A percentile compares a stretch with the other conserved stretches of the same genome.
These are phyloP conservation scores for Tuber borchii DNA, from an alignment of 495 filamentous ascomycete species.

Conservation along the genomic window DNA sequence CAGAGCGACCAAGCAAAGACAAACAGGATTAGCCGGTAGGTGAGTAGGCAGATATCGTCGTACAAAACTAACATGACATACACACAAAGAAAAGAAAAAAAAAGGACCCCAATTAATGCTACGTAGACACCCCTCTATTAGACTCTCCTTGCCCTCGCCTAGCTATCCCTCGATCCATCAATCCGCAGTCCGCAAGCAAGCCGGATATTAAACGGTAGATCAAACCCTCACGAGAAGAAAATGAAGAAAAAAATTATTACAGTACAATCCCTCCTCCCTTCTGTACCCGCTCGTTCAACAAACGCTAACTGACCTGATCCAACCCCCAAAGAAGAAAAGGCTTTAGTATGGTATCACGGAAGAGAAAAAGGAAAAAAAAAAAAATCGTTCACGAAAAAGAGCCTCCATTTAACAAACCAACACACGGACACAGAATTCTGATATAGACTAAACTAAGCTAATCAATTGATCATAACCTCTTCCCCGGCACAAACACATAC, in stretches of 20 bases:
- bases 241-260: background rate
- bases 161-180: background rate
- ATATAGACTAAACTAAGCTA: background rate
- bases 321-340: background rate
- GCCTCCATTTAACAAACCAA: background rate
- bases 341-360: background rate
- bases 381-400: background rate
- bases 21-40: background rate
- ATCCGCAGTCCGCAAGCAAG: background rate
- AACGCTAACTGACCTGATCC: background rate
- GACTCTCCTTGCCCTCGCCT: background rate
- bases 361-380: background rate
- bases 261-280: background rate
- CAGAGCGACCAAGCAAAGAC: background rate
- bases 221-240: background rate
- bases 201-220: background rate
- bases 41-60: background rate
- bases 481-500: constrained; percentile 79
- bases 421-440: background rate
- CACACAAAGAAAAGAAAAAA: too few relatives aligned
- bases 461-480: constrained; percentile 55
- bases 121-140: background rate
- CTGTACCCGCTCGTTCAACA: background rate
- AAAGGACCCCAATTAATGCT: background rate
- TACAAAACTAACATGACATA: background rate